Percentiles rank a stretch among this genome's conserved stretches.
These are phyloP conservation scores for Macrophomina pseudophaseolina DNA, from an alignment of 2,329 filamentous ascomycete species.

Conservation along the genomic window DNA sequence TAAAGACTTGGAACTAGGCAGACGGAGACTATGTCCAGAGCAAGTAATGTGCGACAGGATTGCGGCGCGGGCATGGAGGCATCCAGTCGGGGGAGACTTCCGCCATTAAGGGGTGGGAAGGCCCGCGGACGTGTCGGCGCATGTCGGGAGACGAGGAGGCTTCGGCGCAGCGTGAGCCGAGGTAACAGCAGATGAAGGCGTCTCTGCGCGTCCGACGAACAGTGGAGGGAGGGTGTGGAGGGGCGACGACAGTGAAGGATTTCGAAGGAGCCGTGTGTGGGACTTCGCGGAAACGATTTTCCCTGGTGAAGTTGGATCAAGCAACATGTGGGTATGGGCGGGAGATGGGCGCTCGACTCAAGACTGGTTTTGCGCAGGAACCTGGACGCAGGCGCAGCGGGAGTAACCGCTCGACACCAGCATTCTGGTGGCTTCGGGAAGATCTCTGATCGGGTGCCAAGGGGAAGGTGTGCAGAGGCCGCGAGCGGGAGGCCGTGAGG, in stretches of 20 bases:
- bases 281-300: constrained; percentile 15
- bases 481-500: not conserved
- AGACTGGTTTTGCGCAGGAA: not conserved
- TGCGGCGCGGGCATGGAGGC: constrained; percentile 11
- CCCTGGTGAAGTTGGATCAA: constrained; percentile 10
- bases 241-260: constrained; percentile 2
- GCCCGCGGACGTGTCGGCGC: not conserved
- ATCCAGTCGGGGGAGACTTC: not conserved
- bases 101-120: not conserved
- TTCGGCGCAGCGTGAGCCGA: constrained; percentile 12
- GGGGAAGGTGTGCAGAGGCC: constrained; percentile 6
- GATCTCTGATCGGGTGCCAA: not conserved
- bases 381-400: not conserved
- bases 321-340: constrained; percentile 20
- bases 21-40: not conserved
- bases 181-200: not conserved
- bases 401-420: not conserved
- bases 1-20: not conserved
- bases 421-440: not conserved
- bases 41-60: not conserved
- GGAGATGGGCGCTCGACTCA: constrained; percentile 6
- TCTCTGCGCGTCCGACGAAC: not conserved
- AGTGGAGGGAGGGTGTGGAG: not conserved
- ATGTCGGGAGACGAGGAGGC: not conserved
- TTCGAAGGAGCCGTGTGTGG: constrained; percentile 1